Base-by-base conservation (phyloP, 768 basidiomycete species). In the Phylloporus arenicola region DNA sequence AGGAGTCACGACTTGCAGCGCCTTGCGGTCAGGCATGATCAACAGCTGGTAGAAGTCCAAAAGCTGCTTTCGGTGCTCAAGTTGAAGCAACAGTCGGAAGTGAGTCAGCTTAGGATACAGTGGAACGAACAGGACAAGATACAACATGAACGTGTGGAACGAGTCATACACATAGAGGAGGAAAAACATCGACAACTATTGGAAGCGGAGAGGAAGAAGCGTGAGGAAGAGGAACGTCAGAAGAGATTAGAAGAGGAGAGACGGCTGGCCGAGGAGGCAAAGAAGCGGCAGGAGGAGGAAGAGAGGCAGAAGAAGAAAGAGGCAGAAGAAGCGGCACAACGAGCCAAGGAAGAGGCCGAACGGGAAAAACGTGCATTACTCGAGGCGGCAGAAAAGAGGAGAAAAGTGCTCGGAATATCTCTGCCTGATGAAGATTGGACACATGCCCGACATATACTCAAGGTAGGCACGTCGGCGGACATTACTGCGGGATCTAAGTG, bases 401-500 rank as follows among this genome's bases (percentile, higher is more conserved):
- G 77, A 50, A 69, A 72, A 46, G 60, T 56, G 19, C 51, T 83
- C 13, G 84, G 81, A 11, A 65, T 86, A 62, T 72, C 74, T 2
- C 75, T 76, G 0, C 72, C 81, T 11, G 72, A 74, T 34, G 80
- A 83, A 17, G 86, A 91, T 57, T 90, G 87, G 87, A 56, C 64
- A 38, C 64, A 72, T 27, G 82, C 80, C 9, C 76, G 85, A 17
- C 64, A 68, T 24, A 71, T 68, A 33, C 70, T 88, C 29, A 71
- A 72, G 71, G 88, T 84, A 65, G 47, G 72, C 17, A 43, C 22
- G n/a, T 37, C 22, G 41, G 51, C 51, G 51, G 54, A 50, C 16
- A 61, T 60, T 63, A 37, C 24, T 44, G 54, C 50, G 59, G 64
- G 29, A 20, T 44, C 59, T 64, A 50, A 66, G 53, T 6, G 55